Evolutionary conservation across 257 asterid genomes (phyloP).

Genomic region (Ajuga chamaepitys): DNA sequence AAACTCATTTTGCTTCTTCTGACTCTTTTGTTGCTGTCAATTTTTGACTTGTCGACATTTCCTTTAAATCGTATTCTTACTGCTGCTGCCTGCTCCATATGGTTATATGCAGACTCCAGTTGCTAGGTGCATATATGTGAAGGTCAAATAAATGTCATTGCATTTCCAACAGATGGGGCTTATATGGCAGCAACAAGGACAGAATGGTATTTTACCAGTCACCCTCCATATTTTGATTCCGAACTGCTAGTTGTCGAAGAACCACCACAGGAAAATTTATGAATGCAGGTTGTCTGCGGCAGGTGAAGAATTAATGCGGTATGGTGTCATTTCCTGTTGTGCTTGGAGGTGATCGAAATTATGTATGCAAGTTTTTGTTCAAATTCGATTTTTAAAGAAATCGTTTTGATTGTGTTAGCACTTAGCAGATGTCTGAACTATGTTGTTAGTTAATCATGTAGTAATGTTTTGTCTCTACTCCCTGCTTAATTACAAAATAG

Average conservation of each 20-base stretch:
- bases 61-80: neutral
- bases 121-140: conserved; percentile 83
- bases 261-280: neutral
- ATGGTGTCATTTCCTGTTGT: conserved; percentile 78
- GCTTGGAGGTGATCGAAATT: conserved; percentile 63
- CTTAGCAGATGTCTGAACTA: conserved; percentile 55
- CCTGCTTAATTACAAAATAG: neutral
- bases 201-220: conserved; percentile 48
- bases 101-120: conserved; percentile 62
- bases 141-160: conserved; percentile 51
- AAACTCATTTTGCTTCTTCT: neutral
- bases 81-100: neutral
- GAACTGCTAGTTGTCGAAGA: neutral
- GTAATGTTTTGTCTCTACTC: neutral
- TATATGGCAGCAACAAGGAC: conserved; percentile 60
- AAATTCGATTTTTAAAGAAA: no score
- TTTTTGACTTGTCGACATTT: conserved; percentile 8
- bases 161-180: conserved; percentile 57
- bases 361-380: neutral
- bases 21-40: neutral
- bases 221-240: neutral
- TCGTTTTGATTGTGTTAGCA: no score
- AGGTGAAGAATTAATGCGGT: conserved; percentile 32
- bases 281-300: conserved; percentile 65
- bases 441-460: neutral